A percentile compares a stretch with the other conserved stretches of the same genome.
phyloP scores from a whole-genome alignment of 1,284 basidiomycete genomes.

The Lignosus rhinocerotis region DNA sequence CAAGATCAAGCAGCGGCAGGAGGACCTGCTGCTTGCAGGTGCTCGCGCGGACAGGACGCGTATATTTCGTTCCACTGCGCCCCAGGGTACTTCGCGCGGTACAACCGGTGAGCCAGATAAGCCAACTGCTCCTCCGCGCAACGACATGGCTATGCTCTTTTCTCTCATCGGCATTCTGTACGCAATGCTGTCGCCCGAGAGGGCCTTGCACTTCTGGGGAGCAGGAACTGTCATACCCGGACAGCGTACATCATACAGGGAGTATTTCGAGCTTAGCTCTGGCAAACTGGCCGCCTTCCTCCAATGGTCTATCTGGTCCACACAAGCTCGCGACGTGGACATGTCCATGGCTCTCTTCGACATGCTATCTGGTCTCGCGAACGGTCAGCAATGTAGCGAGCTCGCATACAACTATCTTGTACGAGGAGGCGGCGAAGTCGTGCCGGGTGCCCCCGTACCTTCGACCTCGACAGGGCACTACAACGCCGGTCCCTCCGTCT shows the following conservation, averaged over 20 bases:
- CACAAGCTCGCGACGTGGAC: constrained; percentile 69
- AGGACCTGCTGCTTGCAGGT: constrained; percentile 74
- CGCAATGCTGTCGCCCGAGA: constrained; percentile 69
- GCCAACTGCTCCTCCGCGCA: constrained; percentile 51
- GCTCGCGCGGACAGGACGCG: constrained; percentile 60
- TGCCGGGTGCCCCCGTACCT: constrained; percentile 50
- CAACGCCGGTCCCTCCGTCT: constrained; percentile 38
- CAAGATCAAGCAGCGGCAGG: constrained; percentile 89
- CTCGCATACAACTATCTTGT: constrained; percentile 85
- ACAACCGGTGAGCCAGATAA: constrained; percentile 34
- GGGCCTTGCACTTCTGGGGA: constrained; percentile 85
- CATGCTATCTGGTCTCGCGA: constrained; percentile 85
- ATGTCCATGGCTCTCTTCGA: constrained; percentile 84
- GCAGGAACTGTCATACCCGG: constrained; percentile 49
- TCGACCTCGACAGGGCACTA: constrained; percentile 31
- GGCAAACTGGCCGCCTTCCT: constrained; percentile 80
- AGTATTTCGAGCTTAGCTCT: constrained; percentile 55
- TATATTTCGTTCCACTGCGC: constrained; percentile 47
- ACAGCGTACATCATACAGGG: constrained; percentile 48
- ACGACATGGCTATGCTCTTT: constrained; percentile 85
- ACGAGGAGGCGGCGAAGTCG: constrained; percentile 61
- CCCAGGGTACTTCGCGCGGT: constrained; percentile 26
- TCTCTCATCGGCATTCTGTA: constrained; percentile 84
- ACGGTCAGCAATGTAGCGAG: constrained; percentile 83
- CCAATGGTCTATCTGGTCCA: constrained; percentile 86